phyloP scores from a whole-genome alignment of 192 early-diverging fungal species.

The Chytriomyces hyalinus region DNA sequence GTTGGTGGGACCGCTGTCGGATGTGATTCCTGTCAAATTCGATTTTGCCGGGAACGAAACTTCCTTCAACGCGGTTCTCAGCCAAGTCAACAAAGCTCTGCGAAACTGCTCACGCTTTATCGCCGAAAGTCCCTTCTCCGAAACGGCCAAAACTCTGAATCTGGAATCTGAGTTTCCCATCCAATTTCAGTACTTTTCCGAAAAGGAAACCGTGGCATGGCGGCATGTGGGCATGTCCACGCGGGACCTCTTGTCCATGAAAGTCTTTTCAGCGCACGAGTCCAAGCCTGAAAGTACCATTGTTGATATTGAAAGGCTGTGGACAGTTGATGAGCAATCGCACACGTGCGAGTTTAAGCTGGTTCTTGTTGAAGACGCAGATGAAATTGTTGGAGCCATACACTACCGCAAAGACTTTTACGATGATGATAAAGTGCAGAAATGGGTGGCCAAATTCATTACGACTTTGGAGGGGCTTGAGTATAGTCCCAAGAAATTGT shows the following conservation, averaged over 20 bases:
- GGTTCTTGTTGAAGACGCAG: constrained; percentile 48
- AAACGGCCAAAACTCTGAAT: constrained; percentile 26
- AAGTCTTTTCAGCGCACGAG: constrained; percentile 11
- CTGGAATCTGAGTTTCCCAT: constrained; percentile 38
- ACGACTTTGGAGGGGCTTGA: constrained; percentile 58
- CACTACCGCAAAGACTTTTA: constrained; percentile 43
- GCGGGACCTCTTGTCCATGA: constrained; percentile 38
- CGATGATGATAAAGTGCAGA: constrained; percentile 51
- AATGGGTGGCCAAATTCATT: constrained; percentile 55
- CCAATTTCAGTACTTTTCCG: constrained; percentile 53
- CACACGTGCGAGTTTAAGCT: constrained; percentile 49
- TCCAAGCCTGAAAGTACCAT: constrained; percentile 13
- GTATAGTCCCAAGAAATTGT: constrained; percentile 42
- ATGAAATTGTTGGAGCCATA: constrained; percentile 45
- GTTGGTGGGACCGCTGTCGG: constrained; percentile 53
- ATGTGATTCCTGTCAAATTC: constrained; percentile 54
- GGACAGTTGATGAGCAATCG: constrained; percentile 38
- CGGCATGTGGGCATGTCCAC: constrained; percentile 33
- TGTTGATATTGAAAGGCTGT: constrained; percentile 37
- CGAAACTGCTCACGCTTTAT: constrained; percentile 38
- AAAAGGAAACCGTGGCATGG: constrained; percentile 43
- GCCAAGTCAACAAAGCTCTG: constrained; percentile 31
- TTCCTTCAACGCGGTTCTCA: constrained; percentile 51
- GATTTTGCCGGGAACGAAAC: constrained; percentile 53
- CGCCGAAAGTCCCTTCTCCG: constrained; percentile 34